Conservation (phyloP, 805 yeast genomes). For the Vanderwaltozyma polyspora region DNA sequence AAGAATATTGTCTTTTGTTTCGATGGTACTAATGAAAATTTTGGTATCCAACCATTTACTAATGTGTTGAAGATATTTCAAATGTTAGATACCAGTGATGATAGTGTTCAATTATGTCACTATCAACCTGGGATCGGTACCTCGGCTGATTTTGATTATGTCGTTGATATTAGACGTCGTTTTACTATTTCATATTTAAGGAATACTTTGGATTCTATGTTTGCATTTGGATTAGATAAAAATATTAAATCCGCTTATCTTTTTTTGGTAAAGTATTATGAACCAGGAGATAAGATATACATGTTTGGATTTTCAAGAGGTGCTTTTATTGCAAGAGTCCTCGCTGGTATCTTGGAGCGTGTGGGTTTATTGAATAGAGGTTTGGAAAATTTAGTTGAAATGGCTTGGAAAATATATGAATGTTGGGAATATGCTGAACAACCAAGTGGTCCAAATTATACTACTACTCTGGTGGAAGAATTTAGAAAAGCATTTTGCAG, state of each 20-base stretch:
- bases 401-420: slow-evolving; percentile 54
- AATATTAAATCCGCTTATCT: slow-evolving; percentile 50
- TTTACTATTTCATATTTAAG: slow-evolving; percentile 10
- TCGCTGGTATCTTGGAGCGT: slow-evolving; percentile 53
- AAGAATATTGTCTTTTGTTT: slow-evolving; percentile 46
- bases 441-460: slow-evolving; percentile 35
- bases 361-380: slow-evolving; percentile 52
- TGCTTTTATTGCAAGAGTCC: slow-evolving; percentile 51
- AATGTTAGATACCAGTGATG: slow-evolving; percentile 36
- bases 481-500: slow-evolving; percentile 46
- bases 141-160: slow-evolving; percentile 32
- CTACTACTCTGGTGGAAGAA: slow-evolving; percentile 38
- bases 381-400: slow-evolving; percentile 40
- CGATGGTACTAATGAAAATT: slow-evolving; percentile 53
- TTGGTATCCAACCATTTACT: slow-evolving; percentile 44
- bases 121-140: slow-evolving; percentile 64
- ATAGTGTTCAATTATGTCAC: slow-evolving; percentile 39
- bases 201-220: slow-evolving; percentile 32
- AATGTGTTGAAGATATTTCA: slow-evolving; percentile 44
- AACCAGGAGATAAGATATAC: slow-evolving; percentile 39
- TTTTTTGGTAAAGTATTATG: slow-evolving; percentile 39
- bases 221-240: slow-evolving; percentile 43
- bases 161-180: slow-evolving; percentile 12
- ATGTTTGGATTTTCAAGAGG: slow-evolving; percentile 58
- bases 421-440: slow-evolving; percentile 52